Evolutionary conservation across 805 yeast genomes (phyloP), one percentile per base, ranked within the genome.

Genomic region (Pichia insulana): DNA sequence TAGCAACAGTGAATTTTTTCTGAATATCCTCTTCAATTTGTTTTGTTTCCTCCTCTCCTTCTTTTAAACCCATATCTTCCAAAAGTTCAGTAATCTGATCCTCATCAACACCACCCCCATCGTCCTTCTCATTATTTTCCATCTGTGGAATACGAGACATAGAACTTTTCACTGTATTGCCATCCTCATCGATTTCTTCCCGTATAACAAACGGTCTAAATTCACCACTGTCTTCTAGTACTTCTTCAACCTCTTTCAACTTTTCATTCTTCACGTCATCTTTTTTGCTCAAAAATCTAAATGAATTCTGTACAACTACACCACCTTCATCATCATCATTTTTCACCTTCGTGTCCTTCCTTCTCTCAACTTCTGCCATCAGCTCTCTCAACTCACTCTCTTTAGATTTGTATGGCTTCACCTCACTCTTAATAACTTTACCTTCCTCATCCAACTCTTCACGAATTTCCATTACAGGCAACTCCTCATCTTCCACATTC

Each of bases 401-500:
- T 13, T 41, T n/a, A 4, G 42, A 30, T 2, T 40, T 44, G 25
- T 51, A 55, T 0, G 74, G 74, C 26, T 63, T 63, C 3, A 76
- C 64, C 3, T 64, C 50, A n/a, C 76, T 56, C 12, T 47, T 58
- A 1, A 83, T 56, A 1, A 88, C 70, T 46, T 83, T 77, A 0
- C 78, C 96, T n/a, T 83, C 79, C 1, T 85, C 96, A 59, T 88
- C 96, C 31, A 89, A 59, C 41, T 79, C 83, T 55, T 88, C 97
- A 41, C 79, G 69, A 18, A 89, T 89, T 44, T 88, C 96, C 78
- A 87, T 76, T 19, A 84, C 65, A 1, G 86, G 88, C 2, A 69
- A 76, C 13, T 73, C 78, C 3, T 65, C 75, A 18, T 19, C 17
- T n/a, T 30, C n/a, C 11, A 30, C 13, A 15, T 12, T 2, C 7